phyloP scores from a whole-genome alignment of 1,284 basidiomycete genomes.

The Mycosarcoma mackinlayi region DNA sequence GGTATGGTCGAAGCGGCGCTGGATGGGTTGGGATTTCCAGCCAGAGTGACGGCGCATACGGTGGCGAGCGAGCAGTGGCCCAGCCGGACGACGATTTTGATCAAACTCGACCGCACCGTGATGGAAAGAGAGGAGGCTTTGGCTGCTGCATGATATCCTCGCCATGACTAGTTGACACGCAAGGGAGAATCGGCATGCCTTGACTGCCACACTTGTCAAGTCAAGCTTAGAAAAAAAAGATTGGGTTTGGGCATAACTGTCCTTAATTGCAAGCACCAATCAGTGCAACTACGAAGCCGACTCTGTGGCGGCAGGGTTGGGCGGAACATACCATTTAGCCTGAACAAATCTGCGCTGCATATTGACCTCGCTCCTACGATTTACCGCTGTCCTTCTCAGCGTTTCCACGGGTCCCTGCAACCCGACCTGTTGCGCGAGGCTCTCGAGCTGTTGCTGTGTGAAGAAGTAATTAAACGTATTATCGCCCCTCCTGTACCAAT shows the following conservation, averaged over 20 bases:
- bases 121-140: slow-evolving; percentile 65
- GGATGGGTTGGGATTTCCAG: slow-evolving; percentile 93
- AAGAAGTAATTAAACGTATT: slow-evolving; percentile 69
- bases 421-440: slow-evolving; percentile 27
- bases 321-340: slow-evolving; percentile 53
- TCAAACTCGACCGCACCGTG: slow-evolving; percentile 62
- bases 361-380: slow-evolving; percentile 34
- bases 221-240: too few relatives aligned
- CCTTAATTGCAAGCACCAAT: too few relatives aligned
- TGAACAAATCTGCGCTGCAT: slow-evolving; percentile 61
- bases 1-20: slow-evolving; percentile 97
- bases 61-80: slow-evolving; percentile 85
- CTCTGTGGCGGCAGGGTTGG: not conserved
- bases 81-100: slow-evolving; percentile 70
- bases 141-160: slow-evolving; percentile 8
- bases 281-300: too few relatives aligned
- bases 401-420: slow-evolving; percentile 49
- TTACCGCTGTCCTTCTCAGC: slow-evolving; percentile 27
- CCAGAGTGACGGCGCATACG: slow-evolving; percentile 93
- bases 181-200: too few relatives aligned
- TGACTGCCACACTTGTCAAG: too few relatives aligned
- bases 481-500: slow-evolving; percentile 68
- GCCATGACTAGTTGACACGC: not conserved
- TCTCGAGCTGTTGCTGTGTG: slow-evolving; percentile 53
- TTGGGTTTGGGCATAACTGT: too few relatives aligned